Evolutionary conservation across 805 yeast genomes (phyloP).

Genomic region (Wickerhamomyces hampshirensis): DNA sequence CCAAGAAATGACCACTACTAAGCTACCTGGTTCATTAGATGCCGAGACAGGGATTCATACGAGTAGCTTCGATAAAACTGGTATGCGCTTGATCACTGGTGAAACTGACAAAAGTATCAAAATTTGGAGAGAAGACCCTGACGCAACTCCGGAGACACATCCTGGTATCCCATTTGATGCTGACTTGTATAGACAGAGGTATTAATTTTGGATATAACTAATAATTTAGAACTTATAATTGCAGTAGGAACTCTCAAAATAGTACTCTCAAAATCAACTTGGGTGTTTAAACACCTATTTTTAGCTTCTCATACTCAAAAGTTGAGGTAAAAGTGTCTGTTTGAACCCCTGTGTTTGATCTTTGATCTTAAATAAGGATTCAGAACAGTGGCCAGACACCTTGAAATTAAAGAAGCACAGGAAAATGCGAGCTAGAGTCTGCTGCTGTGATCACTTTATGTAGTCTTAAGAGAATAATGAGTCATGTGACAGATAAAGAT

Average conservation of each 20-base stretch:
- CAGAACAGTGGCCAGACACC: no score
- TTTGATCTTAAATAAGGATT: no score
- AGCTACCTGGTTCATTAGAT: slow-evolving; percentile 66
- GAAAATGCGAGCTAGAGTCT: not conserved
- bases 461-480: no score
- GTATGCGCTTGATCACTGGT: slow-evolving; percentile 76
- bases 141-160: slow-evolving; percentile 26
- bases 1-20: slow-evolving; percentile 48
- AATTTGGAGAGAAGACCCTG: slow-evolving; percentile 53
- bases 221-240: no score
- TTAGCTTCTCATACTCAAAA: no score
- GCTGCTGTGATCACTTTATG: not conserved
- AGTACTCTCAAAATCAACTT: no score
- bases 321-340: no score
- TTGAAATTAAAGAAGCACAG: no score
- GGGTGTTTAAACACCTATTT: no score
- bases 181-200: slow-evolving; percentile 16
- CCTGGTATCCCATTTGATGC: slow-evolving; percentile 22
- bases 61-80: slow-evolving; percentile 73
- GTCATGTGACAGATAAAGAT: no score
- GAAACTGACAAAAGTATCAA: slow-evolving; percentile 87
- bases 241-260: no score
- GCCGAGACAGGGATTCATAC: slow-evolving; percentile 66
- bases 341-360: no score
- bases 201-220: slow-evolving; percentile 8